Evolutionary conservation across 2,329 filamentous ascomycete species (phyloP).

Genomic region (Keithomyces neogunnii): DNA sequence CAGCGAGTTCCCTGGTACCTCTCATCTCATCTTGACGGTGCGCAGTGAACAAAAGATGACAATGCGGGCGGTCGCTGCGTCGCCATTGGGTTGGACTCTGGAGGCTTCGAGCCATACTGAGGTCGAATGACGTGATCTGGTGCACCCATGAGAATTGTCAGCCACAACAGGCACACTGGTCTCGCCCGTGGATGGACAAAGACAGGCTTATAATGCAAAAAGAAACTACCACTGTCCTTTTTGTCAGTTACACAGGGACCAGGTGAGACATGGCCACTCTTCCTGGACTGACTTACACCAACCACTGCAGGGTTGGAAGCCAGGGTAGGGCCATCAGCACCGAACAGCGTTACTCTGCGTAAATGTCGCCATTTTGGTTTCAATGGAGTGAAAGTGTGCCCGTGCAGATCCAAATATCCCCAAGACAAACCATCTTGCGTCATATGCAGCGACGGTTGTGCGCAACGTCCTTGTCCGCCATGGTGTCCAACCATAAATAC

Average conservation of each 20-base stretch:
- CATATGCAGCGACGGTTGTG: not conserved
- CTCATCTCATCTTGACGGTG: too few relatives aligned
- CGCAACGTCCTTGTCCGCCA: not conserved
- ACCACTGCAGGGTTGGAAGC: not conserved
- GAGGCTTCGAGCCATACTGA: not conserved
- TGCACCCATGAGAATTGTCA: not conserved
- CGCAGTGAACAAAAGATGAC: too few relatives aligned
- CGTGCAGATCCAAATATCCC: conserved; percentile 2
- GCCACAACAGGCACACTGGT: not conserved
- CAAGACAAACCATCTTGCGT: not conserved
- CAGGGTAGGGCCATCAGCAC: not conserved
- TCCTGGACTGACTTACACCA: not conserved
- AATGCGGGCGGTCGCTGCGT: too few relatives aligned
- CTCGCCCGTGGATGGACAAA: not conserved
- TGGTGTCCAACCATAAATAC: not conserved
- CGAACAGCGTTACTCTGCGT: not conserved
- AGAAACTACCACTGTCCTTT: not conserved
- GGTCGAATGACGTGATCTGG: conserved; percentile 3
- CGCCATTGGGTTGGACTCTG: not conserved
- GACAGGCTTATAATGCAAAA: not conserved
- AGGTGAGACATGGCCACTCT: conserved; percentile 1
- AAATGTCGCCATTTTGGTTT: conserved; percentile 12
- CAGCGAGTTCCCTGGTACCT: too few relatives aligned
- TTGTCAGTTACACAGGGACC: not conserved
- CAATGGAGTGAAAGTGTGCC: conserved; percentile 1